Evolutionary conservation across 2,329 filamentous ascomycete genomes (phyloP).

Genomic region (Cercospora zeae-maydis): DNA sequence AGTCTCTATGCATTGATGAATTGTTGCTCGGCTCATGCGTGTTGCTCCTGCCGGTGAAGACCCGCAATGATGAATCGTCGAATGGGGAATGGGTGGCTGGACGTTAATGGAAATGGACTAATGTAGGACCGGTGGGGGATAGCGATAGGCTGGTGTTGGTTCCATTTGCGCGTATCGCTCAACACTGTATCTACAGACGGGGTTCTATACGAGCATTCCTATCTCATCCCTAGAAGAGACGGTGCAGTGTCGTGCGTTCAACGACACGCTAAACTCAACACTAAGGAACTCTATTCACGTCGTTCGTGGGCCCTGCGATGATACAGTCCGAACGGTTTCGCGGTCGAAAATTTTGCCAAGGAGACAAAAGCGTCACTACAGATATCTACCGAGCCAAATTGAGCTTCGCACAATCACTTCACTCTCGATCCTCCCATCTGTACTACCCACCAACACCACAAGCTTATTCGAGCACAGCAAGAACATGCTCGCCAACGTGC

Average conservation of each 20-base stretch:
- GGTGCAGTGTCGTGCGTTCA: neutral
- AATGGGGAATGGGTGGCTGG: neutral
- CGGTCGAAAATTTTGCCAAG: neutral
- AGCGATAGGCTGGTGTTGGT: neutral
- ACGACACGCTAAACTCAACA: neutral
- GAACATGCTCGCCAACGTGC: conserved; percentile 2
- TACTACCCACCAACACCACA: neutral
- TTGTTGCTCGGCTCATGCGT: neutral
- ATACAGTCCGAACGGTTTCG: neutral
- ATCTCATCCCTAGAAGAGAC: neutral
- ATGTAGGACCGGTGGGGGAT: neutral
- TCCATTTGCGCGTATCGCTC: neutral
- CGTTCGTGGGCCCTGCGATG: too few relatives aligned
- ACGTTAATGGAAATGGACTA: neutral
- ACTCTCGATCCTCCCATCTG: neutral
- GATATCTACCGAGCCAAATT: neutral
- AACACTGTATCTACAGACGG: neutral
- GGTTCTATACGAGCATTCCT: neutral
- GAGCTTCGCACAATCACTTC: neutral
- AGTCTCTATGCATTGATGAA: neutral
- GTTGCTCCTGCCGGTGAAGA: neutral
- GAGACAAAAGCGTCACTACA: too few relatives aligned
- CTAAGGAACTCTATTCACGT: neutral
- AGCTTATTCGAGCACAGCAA: neutral
- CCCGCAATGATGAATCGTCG: neutral